Evolutionary conservation across 78 protist species (phyloP).

Genomic region (Speleostelium caveatum): DNA sequence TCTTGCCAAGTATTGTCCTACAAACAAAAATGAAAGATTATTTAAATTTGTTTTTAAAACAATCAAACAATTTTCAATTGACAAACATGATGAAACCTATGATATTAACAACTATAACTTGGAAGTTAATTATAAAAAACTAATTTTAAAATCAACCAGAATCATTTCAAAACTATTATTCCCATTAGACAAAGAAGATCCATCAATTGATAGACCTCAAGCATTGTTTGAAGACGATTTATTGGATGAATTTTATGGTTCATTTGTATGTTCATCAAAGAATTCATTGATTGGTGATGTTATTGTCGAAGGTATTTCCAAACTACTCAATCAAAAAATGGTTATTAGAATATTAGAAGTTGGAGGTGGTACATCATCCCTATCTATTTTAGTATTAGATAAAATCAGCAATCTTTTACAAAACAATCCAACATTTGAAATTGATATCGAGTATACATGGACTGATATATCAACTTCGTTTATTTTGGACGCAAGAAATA

Average conservation of each 20-base stretch:
- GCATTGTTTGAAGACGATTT: too few species aligned
- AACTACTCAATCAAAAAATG: not conserved
- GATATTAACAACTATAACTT: not conserved
- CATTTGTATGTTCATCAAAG: slow-evolving; percentile 6
- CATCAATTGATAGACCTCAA: too few species aligned
- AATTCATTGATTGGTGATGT: not conserved
- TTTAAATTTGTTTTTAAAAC: not conserved
- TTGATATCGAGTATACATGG: slow-evolving; percentile 22
- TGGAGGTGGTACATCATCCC: slow-evolving; percentile 65
- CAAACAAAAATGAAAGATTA: slow-evolving; percentile 4
- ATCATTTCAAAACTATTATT: too few species aligned
- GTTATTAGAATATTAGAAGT: slow-evolving; percentile 50
- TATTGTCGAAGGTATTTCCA: not conserved
- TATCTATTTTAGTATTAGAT: not conserved
- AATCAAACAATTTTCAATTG: not conserved
- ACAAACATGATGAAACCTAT: not conserved
- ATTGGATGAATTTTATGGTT: too few species aligned
- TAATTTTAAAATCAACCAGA: too few species aligned
- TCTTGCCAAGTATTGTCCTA: not conserved
- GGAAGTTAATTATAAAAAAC: not conserved
- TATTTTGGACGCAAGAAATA: not conserved
- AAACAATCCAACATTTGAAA: not conserved
- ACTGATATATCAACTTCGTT: slow-evolving; percentile 48
- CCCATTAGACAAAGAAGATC: too few species aligned
- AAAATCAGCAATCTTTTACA: not conserved